Evolutionary conservation across 1,284 basidiomycete genomes (phyloP).

Genomic region (Anthracocystis walkeri): DNA sequence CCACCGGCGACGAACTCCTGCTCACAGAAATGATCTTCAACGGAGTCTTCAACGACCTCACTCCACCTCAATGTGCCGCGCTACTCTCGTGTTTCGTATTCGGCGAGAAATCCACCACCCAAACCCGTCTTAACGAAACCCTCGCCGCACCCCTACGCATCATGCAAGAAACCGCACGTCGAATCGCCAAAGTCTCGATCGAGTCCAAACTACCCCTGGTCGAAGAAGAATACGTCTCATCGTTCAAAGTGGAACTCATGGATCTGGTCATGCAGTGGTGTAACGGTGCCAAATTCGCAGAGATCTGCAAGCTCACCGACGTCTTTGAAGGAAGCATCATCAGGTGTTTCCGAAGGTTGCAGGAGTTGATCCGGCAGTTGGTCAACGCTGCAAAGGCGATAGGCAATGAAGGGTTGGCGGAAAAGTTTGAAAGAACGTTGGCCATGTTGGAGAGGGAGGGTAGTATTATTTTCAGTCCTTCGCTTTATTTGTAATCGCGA

Average conservation of each 20-base stretch:
- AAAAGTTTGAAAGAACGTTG: constrained; percentile 63
- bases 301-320: constrained; percentile 97
- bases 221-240: constrained; percentile 93
- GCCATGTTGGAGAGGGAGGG: constrained; percentile 64
- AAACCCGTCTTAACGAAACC: constrained; percentile 84
- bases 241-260: constrained; percentile 99
- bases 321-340: constrained; percentile 88
- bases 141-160: constrained; percentile 89
- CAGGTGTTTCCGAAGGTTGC: constrained; percentile 90
- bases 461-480: constrained; percentile 68
- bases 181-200: constrained; percentile 94
- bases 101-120: constrained; percentile 78
- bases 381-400: constrained; percentile 93
- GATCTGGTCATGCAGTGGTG: constrained; percentile 98
- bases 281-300: constrained; percentile 92
- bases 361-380: constrained; percentile 96
- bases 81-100: constrained; percentile 97
- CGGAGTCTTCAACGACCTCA: constrained; percentile 89
- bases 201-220: constrained; percentile 89
- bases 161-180: constrained; percentile 93
- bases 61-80: constrained; percentile 92
- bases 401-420: constrained; percentile 87
- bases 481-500: constrained; percentile 29
- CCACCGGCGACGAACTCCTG: constrained; percentile 93
- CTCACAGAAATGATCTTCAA: constrained; percentile 98